Evolutionary conservation across 768 basidiomycete genomes (phyloP), one percentile per base, ranked within the genome.

Genomic region (Tubosaeta sp.): DNA sequence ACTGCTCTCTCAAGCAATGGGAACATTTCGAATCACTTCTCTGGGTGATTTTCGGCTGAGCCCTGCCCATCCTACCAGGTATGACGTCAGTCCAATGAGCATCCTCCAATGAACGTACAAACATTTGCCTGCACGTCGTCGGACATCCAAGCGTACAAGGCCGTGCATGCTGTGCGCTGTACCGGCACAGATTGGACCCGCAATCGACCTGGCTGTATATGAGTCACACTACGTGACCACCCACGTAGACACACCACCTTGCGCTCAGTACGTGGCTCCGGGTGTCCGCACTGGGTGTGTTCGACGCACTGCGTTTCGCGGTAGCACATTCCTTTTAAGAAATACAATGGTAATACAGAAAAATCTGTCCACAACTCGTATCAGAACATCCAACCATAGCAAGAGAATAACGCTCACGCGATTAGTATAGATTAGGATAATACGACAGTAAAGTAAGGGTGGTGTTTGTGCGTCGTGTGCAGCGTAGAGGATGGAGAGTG

Each of bases 241-340:
- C 57, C 59, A 31, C 68, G 61, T 7, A 63, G 29, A 62, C 32
- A 62, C 57, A 27, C 18, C 38, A 67, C 69, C 62, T 67, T 71
- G 53, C 48, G 61, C 39, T 71, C 66, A 6, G 50, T 61, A 40
- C 59, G 46, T 5, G 68, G 66, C 32, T 64, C 53, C 22, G 64
- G 54, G 58, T 78, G 75, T 25, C 68, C 71, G 54, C 77, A 79
- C n/a, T n/a, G n/a, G 19, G 59, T 41, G 55, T 71, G 68, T 52
- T 62, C 58, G 35, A 66, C 67, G 57, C 69, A 72, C 25, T 70
- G 61, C 47, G 69, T 59, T 53, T 74, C 63, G 63, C 75, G 71
- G 66, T 70, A 64, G 56, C 77, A 79, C 77, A 79, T 79, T 41
- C 47, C 46, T 14, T n/a, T n/a, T 29, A 34, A 32, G 29, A 21